Evolutionary conservation across 179 eudicot genomes (phyloP).

Genomic region (Camellia oleifera): DNA sequence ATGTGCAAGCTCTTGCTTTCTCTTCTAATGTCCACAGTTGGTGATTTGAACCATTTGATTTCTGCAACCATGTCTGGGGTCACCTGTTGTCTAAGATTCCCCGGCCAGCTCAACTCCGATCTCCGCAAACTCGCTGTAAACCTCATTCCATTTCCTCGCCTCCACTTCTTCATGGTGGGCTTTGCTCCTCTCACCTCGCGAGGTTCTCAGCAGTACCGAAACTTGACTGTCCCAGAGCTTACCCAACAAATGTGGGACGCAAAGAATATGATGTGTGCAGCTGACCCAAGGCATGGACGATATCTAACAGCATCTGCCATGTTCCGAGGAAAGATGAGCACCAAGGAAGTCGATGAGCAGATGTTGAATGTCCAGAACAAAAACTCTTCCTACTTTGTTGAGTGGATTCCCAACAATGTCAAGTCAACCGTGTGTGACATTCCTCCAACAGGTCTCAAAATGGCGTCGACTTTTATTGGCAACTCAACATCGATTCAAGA

Average conservation of each 20-base stretch:
- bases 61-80: constrained; percentile 73
- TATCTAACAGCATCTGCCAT: constrained; percentile 65
- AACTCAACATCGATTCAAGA: constrained; percentile 51
- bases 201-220: constrained; percentile 56
- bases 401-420: constrained; percentile 63
- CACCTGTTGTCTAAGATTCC: constrained; percentile 66
- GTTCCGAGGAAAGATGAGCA: constrained; percentile 73
- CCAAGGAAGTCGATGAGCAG: constrained; percentile 65
- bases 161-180: constrained; percentile 76
- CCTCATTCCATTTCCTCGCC: constrained; percentile 66
- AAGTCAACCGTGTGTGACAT: constrained; percentile 59
- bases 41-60: constrained; percentile 64
- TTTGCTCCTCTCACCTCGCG: constrained; percentile 66
- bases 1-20: background rate
- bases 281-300: constrained; percentile 65
- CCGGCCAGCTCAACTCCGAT: constrained; percentile 70
- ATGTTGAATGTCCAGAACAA: constrained; percentile 65
- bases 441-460: constrained; percentile 48
- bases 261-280: constrained; percentile 77
- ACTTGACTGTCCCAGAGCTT: constrained; percentile 55
- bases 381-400: constrained; percentile 64
- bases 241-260: constrained; percentile 78
- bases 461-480: constrained; percentile 38
- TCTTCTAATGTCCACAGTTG: constrained; percentile 30
- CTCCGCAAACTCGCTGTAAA: constrained; percentile 69